Evolutionary conservation across 2,329 filamentous ascomycete species (phyloP).

Genomic region (Aspergillus pseudoglaucus): DNA sequence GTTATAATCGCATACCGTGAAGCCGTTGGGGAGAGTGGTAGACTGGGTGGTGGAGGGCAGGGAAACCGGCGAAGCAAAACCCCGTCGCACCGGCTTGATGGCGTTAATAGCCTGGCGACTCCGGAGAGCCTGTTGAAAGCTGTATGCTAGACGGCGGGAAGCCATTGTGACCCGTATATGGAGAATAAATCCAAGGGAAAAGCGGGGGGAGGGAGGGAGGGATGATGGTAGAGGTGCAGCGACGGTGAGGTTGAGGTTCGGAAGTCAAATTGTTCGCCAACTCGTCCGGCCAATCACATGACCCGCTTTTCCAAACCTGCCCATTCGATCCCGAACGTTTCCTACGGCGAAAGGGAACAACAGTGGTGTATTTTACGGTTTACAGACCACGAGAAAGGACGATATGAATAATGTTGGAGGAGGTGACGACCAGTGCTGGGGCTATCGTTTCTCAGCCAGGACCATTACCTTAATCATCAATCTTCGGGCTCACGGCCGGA

Average conservation of each 20-base stretch:
- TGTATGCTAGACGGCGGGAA: conserved; percentile 93
- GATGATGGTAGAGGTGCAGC: conserved; percentile 25
- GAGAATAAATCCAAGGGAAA: conserved; percentile 36
- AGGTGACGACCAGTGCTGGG: no score
- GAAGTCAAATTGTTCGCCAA: conserved; percentile 42
- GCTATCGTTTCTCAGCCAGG: no score
- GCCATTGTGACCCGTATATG: conserved; percentile 59
- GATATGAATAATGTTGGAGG: not conserved
- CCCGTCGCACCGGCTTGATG: conserved; percentile 70
- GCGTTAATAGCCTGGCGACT: conserved; percentile 76
- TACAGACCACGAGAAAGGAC: not conserved
- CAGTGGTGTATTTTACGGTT: not conserved
- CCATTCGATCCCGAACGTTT: conserved; percentile 29
- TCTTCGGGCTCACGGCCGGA: no score
- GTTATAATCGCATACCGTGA: conserved; percentile 62
- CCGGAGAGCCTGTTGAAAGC: conserved; percentile 84
- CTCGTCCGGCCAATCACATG: conserved; percentile 39
- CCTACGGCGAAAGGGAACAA: conserved; percentile 11
- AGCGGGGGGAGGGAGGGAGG: conserved; percentile 48
- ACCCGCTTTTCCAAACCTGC: conserved; percentile 35
- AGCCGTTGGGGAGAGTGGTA: conserved; percentile 92
- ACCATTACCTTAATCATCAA: no score
- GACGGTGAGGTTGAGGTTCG: conserved; percentile 36
- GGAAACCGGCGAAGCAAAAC: conserved; percentile 77
- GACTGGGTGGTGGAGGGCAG: conserved; percentile 78